These are phyloP conservation scores for Solanum chacoense DNA, from an alignment of 305 asterid species.

Conservation along the genomic window DNA sequence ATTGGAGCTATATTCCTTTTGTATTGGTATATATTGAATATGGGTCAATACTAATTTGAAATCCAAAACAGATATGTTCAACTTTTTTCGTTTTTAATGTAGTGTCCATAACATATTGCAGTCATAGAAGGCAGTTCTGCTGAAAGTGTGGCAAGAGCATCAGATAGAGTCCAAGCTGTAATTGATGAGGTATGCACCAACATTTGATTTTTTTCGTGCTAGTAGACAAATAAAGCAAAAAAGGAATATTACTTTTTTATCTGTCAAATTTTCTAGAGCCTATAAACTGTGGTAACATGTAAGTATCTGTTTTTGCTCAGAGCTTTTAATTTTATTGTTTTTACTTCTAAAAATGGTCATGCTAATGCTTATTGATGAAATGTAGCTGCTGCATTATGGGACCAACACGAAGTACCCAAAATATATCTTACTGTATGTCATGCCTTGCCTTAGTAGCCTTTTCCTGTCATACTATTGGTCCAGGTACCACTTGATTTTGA, in stretches of 20 bases:
- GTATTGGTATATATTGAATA: not conserved
- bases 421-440: not conserved
- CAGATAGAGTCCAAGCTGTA: slow-evolving; percentile 42
- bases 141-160: slow-evolving; percentile 63
- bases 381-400: not conserved
- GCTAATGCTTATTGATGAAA: not conserved
- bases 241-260: not conserved
- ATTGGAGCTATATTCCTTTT: not conserved
- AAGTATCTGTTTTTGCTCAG: not conserved
- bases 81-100: not conserved
- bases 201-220: not conserved
- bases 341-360: not conserved
- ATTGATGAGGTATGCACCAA: slow-evolving; percentile 50
- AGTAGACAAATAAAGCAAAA: not conserved
- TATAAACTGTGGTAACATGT: not conserved
- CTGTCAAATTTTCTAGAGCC: not conserved
- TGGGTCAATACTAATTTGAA: not conserved
- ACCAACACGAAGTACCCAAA: not conserved
- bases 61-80: not conserved
- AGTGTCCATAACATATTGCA: slow-evolving; percentile 22
- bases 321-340: not conserved
- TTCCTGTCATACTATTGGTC: not conserved
- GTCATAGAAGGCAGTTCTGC: slow-evolving; percentile 69
- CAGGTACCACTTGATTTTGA: not conserved
- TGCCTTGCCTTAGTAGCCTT: not conserved